These are phyloP conservation scores for Colletotrichum lupini DNA, from an alignment of 2,329 filamentous ascomycete species.

Conservation along the genomic window DNA sequence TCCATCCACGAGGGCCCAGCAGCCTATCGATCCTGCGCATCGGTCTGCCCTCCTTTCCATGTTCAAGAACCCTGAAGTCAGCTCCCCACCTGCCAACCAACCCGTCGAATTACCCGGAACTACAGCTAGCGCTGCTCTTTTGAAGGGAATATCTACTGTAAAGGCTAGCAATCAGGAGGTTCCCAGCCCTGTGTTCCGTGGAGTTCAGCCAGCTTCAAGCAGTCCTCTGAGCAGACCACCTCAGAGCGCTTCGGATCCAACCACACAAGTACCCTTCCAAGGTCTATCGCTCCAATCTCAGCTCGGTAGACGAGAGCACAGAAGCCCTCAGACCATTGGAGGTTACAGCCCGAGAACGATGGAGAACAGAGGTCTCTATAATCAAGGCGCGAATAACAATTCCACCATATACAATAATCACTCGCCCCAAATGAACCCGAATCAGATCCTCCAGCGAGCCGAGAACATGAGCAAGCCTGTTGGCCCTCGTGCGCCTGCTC, in stretches of 20 bases:
- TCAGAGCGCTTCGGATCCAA: slow-evolving; percentile 5
- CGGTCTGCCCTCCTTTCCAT: slow-evolving; percentile 63
- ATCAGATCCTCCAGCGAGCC: slow-evolving; percentile 15
- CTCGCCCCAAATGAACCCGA: slow-evolving; percentile 13
- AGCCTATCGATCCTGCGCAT: slow-evolving; percentile 48
- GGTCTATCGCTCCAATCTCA: slow-evolving; percentile 22
- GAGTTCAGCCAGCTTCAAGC: slow-evolving; percentile 23
- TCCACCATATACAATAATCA: background rate
- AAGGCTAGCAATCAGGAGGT: slow-evolving; percentile 5
- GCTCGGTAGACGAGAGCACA: background rate
- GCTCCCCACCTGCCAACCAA: slow-evolving; percentile 12
- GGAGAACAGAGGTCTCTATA: slow-evolving; percentile 6
- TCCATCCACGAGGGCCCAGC: slow-evolving; percentile 37
- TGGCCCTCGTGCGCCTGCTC: slow-evolving; percentile 10
- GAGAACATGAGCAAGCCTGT: slow-evolving; percentile 6
- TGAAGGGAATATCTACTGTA: slow-evolving; percentile 19
- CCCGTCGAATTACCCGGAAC: slow-evolving; percentile 29
- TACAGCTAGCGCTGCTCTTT: slow-evolving; percentile 22
- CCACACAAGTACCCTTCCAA: slow-evolving; percentile 11
- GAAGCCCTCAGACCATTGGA: background rate
- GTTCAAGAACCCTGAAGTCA: slow-evolving; percentile 58
- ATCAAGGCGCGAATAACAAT: slow-evolving; percentile 11
- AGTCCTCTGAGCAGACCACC: slow-evolving; percentile 31
- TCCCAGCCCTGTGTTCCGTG: slow-evolving; percentile 8
- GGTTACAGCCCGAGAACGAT: slow-evolving; percentile 5